phyloP scores from a whole-genome alignment of 140 eudicot species.

The Stevia rebaudiana region DNA sequence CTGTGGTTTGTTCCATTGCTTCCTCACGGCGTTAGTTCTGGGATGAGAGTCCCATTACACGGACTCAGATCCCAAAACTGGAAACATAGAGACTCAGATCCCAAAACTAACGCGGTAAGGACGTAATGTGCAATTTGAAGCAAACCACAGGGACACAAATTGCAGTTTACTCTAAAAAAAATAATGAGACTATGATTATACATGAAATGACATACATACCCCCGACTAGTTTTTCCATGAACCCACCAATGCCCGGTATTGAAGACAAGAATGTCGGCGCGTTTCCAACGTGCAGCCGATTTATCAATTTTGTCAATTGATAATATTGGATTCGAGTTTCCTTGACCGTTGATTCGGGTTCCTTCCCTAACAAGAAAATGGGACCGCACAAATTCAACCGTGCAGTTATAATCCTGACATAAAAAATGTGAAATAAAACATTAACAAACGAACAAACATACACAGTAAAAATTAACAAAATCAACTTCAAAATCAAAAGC shows the following conservation, averaged over 20 bases:
- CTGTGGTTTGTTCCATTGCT: too few relatives aligned
- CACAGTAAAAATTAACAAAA: background rate
- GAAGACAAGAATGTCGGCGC: constrained; percentile 85
- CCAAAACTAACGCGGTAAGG: too few relatives aligned
- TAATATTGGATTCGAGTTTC: constrained; percentile 77
- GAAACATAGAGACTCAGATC: too few relatives aligned
- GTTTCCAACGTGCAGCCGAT: constrained; percentile 63
- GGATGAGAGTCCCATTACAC: too few relatives aligned
- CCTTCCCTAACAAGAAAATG: constrained; percentile 95
- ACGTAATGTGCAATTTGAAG: too few relatives aligned
- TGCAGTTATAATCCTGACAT: constrained; percentile 79
- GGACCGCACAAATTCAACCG: constrained; percentile 79
- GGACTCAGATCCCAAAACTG: too few relatives aligned
- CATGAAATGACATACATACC: constrained; percentile 38
- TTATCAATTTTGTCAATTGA: constrained; percentile 75
- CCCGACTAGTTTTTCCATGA: constrained; percentile 91
- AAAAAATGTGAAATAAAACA: constrained; percentile 1
- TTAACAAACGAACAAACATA: too few relatives aligned
- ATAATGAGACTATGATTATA: background rate
- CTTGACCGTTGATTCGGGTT: constrained; percentile 47
- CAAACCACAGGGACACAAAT: too few relatives aligned
- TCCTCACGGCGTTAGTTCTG: too few relatives aligned
- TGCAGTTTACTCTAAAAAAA: too few relatives aligned
- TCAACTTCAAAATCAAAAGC: background rate
- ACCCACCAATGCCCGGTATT: constrained; percentile 99